Percentiles rank a stretch among this genome's conserved stretches.
phyloP scores from a whole-genome alignment of 139 green algal species.

The Dunaliella sp. region DNA sequence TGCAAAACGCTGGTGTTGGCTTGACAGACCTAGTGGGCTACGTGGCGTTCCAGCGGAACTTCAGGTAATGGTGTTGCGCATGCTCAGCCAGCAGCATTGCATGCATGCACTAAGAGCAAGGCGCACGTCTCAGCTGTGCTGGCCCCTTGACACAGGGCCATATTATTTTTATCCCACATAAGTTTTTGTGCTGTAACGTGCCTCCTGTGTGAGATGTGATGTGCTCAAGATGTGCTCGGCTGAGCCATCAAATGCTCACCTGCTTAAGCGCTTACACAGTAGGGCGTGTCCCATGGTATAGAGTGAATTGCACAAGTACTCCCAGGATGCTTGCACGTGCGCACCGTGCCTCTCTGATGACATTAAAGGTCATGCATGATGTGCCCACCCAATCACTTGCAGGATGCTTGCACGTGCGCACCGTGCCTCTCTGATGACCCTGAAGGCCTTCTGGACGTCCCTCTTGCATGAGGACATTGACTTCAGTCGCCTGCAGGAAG shows the following conservation, averaged over 20 bases:
- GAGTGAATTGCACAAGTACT: too few relatives aligned
- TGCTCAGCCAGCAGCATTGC: too few relatives aligned
- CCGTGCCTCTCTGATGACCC: slow-evolving; percentile 42
- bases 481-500: slow-evolving; percentile 32
- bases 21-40: slow-evolving; percentile 38
- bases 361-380: slow-evolving; percentile 19
- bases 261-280: too few relatives aligned
- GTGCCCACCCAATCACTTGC: background rate
- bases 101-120: too few relatives aligned
- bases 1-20: slow-evolving; percentile 28
- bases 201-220: too few relatives aligned
- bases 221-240: too few relatives aligned
- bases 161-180: background rate
- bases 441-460: slow-evolving; percentile 44
- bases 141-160: background rate
- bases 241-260: too few relatives aligned
- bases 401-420: slow-evolving; percentile 39
- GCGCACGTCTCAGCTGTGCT: too few relatives aligned
- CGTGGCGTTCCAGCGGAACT: slow-evolving; percentile 43
- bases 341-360: slow-evolving; percentile 42
- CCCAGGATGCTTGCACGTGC: slow-evolving; percentile 31
- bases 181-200: too few relatives aligned
- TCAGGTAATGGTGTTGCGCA: too few relatives aligned
- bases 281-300: too few relatives aligned
- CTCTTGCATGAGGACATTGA: slow-evolving; percentile 40